phyloP scores from a whole-genome alignment of 2,329 filamentous ascomycete species.

The Myrmaecium sp. region DNA sequence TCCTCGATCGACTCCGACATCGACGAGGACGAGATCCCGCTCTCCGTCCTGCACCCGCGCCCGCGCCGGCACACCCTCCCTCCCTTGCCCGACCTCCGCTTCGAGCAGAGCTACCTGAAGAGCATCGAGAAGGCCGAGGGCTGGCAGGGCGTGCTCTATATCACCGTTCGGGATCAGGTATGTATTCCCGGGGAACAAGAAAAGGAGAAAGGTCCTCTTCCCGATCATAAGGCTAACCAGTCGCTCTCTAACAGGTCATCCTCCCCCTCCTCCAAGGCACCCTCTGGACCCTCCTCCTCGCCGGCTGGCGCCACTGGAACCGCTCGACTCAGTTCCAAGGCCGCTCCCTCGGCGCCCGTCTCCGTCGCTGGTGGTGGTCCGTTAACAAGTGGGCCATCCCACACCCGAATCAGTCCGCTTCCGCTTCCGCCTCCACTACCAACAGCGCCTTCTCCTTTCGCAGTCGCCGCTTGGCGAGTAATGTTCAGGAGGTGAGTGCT shows the following conservation, averaged over 20 bases:
- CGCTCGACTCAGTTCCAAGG: slow-evolving; percentile 60
- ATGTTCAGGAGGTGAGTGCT: no score
- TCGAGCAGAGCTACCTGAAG: slow-evolving; percentile 94
- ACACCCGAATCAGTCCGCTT: no score
- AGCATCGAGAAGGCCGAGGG: slow-evolving; percentile 68
- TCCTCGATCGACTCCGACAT: slow-evolving; percentile 27
- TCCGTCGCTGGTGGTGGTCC: slow-evolving; percentile 86
- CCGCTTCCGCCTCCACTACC: neutral
- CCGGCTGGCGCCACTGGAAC: slow-evolving; percentile 87
- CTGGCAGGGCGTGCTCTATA: slow-evolving; percentile 64
- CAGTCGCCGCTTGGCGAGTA: no score
- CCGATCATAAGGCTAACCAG: slow-evolving; percentile 1
- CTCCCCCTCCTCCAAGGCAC: slow-evolving; percentile 79
- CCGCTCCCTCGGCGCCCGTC: slow-evolving; percentile 54
- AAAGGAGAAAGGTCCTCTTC: neutral
- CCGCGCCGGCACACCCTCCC: slow-evolving; percentile 48
- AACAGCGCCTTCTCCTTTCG: neutral
- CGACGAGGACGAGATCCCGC: slow-evolving; percentile 51
- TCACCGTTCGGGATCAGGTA: slow-evolving; percentile 83
- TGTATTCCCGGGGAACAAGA: slow-evolving; percentile 6
- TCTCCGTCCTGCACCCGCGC: slow-evolving; percentile 42
- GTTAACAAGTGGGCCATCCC: slow-evolving; percentile 67
- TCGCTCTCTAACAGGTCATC: slow-evolving; percentile 42
- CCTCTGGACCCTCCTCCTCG: slow-evolving; percentile 70
- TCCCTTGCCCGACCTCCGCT: slow-evolving; percentile 63